Conservation (phyloP, 768 basidiomycete genomes). For the Trichaptum fuscoviolaceum region DNA sequence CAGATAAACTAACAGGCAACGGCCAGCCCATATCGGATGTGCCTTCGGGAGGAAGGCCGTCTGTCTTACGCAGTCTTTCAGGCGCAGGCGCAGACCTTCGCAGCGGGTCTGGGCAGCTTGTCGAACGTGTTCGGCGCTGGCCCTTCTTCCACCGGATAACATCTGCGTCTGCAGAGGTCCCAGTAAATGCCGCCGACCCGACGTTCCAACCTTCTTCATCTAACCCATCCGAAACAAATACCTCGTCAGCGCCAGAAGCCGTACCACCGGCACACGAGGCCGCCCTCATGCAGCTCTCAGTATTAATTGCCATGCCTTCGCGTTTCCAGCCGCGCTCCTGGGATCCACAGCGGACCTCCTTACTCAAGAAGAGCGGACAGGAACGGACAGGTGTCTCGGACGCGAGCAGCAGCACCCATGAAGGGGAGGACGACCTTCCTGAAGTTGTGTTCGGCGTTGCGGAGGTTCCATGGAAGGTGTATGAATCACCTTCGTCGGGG, state of each 20-base stretch:
- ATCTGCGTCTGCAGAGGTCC: slow-evolving; percentile 3
- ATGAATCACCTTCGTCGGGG: background rate
- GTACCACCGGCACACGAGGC: slow-evolving; percentile 10
- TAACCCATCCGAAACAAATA: too few species aligned
- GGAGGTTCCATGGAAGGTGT: slow-evolving; percentile 24
- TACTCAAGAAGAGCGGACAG: background rate
- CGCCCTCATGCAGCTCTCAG: slow-evolving; percentile 44
- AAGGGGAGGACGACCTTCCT: slow-evolving; percentile 36
- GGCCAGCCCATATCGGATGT: background rate
- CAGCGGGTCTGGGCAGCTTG: background rate
- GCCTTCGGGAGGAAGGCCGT: background rate
- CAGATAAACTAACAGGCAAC: slow-evolving; percentile 14
- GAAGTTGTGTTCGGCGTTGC: slow-evolving; percentile 46
- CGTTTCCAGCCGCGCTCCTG: slow-evolving; percentile 19
- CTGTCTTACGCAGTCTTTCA: background rate
- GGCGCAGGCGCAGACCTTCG: background rate
- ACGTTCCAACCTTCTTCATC: background rate
- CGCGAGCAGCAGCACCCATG: slow-evolving; percentile 14
- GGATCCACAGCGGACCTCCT: background rate
- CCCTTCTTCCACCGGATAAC: background rate
- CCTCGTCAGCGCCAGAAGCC: slow-evolving; percentile 5
- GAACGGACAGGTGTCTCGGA: slow-evolving; percentile 20
- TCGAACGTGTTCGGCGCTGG: slow-evolving; percentile 14
- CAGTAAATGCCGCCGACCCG: slow-evolving; percentile 6
- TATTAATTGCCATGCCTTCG: slow-evolving; percentile 55